These are phyloP conservation scores for Sugiyamaella castrensis DNA, from an alignment of 1,139 yeast species.

Conservation along the genomic window DNA sequence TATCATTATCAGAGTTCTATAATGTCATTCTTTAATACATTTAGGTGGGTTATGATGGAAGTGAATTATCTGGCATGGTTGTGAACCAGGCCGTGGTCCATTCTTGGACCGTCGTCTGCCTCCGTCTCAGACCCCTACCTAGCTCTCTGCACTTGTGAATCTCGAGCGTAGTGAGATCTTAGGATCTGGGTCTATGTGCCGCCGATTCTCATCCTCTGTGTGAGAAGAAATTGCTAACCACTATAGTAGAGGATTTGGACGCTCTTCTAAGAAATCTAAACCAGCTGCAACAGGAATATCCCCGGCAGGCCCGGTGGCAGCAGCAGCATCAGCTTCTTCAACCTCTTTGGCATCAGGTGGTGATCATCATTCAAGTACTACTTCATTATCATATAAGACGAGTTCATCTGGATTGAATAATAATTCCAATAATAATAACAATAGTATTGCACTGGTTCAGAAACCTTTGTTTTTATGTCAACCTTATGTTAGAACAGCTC, in stretches of 20 bases:
- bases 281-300: conserved; percentile 4
- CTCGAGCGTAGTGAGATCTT: too few species aligned
- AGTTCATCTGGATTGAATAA: conserved; percentile 2
- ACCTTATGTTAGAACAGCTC: conserved; percentile 89
- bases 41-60: conserved; percentile 37
- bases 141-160: too few species aligned
- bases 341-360: conserved; percentile 12
- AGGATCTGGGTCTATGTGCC: too few species aligned
- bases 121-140: too few species aligned
- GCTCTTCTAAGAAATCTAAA: conserved; percentile 53
- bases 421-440: background rate
- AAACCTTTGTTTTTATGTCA: conserved; percentile 77
- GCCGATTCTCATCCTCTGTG: too few species aligned
- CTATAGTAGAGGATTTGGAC: conserved; percentile 55
- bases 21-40: conserved; percentile 48
- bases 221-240: conserved; percentile 20
- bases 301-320: conserved; percentile 18
- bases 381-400: conserved; percentile 6
- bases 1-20: too few species aligned
- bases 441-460: conserved; percentile 16
- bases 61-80: background rate
- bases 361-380: conserved; percentile 2
- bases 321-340: conserved; percentile 11
- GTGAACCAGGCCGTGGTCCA: background rate
- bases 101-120: background rate